phyloP scores from a whole-genome alignment of 1,284 basidiomycete species.

The Cutaneotrichosporon cutaneum region DNA sequence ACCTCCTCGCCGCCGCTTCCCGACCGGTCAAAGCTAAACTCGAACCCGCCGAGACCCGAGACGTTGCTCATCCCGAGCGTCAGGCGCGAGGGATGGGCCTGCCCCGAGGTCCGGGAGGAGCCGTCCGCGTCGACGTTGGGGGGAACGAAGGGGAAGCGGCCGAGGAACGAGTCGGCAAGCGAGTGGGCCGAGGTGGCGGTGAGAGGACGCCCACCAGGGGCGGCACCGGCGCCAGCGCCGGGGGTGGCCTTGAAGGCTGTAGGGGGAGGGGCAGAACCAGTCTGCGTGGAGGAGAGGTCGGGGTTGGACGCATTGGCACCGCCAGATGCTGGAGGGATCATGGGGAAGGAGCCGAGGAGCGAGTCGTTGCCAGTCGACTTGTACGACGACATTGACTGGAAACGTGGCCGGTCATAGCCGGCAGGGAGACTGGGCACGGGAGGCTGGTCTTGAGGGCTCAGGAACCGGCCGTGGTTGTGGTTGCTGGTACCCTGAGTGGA shows the following conservation, averaged over 20 bases:
- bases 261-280: slow-evolving; percentile 6
- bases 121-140: slow-evolving; percentile 35
- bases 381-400: slow-evolving; percentile 32
- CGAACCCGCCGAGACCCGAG: slow-evolving; percentile 46
- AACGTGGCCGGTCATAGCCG: slow-evolving; percentile 17
- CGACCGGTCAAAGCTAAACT: slow-evolving; percentile 37
- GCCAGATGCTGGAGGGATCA: slow-evolving; percentile 39
- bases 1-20: neutral
- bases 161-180: slow-evolving; percentile 47
- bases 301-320: slow-evolving; percentile 4
- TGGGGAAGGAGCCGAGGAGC: slow-evolving; percentile 46
- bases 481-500: slow-evolving; percentile 41
- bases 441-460: slow-evolving; percentile 14
- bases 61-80: slow-evolving; percentile 39
- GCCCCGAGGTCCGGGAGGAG: neutral
- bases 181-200: slow-evolving; percentile 33
- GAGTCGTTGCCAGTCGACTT: slow-evolving; percentile 44
- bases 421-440: slow-evolving; percentile 15
- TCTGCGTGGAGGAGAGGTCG: neutral
- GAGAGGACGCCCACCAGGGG: slow-evolving; percentile 18
- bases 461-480: slow-evolving; percentile 11
- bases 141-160: slow-evolving; percentile 47
- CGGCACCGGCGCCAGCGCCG: slow-evolving; percentile 7
- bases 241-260: slow-evolving; percentile 7
- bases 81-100: slow-evolving; percentile 17